These are phyloP conservation scores for Dactylorhiza incarnata DNA, from an alignment of 106 monocot genomes.

Conservation along the genomic window DNA sequence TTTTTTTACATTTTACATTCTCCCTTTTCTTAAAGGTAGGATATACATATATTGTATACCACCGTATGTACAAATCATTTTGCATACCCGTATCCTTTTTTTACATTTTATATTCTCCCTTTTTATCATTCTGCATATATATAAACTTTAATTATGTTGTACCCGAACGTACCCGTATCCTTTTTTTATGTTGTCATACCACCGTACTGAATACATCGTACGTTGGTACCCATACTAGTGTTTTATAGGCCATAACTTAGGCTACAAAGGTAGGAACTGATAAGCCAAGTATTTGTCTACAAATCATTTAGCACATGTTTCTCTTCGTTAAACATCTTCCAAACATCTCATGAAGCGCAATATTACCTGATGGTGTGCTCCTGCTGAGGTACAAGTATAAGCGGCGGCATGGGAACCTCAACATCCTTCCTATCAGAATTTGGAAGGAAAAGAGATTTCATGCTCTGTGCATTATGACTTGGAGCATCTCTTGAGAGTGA, in stretches of 20 bases:
- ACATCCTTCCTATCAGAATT: conserved; percentile 37
- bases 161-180: too few relatives aligned
- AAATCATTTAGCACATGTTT: background rate
- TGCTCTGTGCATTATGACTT: conserved; percentile 13
- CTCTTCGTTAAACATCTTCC: background rate
- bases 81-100: too few relatives aligned
- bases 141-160: too few relatives aligned
- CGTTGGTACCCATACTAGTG: too few relatives aligned
- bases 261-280: background rate
- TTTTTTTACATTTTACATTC: too few relatives aligned
- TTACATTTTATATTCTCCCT: too few relatives aligned
- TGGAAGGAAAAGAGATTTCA: conserved; percentile 17
- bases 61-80: too few relatives aligned
- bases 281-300: background rate
- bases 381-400: conserved; percentile 54
- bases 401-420: conserved; percentile 83
- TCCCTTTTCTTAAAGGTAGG: too few relatives aligned
- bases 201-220: too few relatives aligned
- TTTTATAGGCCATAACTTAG: background rate
- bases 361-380: conserved; percentile 58
- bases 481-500: conserved; percentile 14
- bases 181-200: too few relatives aligned
- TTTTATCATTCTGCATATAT: too few relatives aligned
- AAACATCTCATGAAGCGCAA: conserved; percentile 9
- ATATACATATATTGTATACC: too few relatives aligned